These are phyloP conservation scores for Crucihimalaya himalaica DNA, from an alignment of 345 rosid genomes.

Conservation along the genomic window DNA sequence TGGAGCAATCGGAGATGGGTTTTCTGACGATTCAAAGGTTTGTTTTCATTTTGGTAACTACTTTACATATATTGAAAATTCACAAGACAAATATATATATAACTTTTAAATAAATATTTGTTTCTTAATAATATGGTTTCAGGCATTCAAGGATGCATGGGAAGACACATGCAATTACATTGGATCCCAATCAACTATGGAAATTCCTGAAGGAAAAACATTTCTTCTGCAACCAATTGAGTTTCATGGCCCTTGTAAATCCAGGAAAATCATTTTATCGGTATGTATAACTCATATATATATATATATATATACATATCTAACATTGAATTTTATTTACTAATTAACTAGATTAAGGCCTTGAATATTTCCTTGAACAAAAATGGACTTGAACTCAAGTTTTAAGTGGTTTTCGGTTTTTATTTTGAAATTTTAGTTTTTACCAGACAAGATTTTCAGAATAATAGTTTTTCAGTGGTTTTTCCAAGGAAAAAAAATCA, in stretches of 20 bases:
- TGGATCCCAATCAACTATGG: constrained; percentile 22
- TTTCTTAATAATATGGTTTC: background rate
- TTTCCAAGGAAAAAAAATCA: too few relatives aligned
- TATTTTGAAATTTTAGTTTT: too few relatives aligned
- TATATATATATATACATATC: background rate
- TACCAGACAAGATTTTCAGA: too few relatives aligned
- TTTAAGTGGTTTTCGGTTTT: too few relatives aligned
- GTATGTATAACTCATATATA: constrained; percentile 21
- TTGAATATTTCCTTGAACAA: too few relatives aligned
- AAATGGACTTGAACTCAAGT: too few relatives aligned
- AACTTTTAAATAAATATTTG: background rate
- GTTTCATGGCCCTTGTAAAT: constrained; percentile 45
- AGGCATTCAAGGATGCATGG: constrained; percentile 52
- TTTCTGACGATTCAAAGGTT: constrained; percentile 44
- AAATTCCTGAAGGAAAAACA: constrained; percentile 39
- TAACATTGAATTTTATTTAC: background rate
- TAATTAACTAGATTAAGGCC: background rate
- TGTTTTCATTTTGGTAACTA: background rate
- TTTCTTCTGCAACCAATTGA: constrained; percentile 44
- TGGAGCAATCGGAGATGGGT: constrained; percentile 48
- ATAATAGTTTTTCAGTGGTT: too few relatives aligned
- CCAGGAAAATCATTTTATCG: constrained; percentile 31
- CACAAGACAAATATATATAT: background rate
- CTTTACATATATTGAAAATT: background rate
- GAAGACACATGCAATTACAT: constrained; percentile 38